These are phyloP conservation scores for Talaromyces proteolyticus DNA, from an alignment of 495 filamentous ascomycete species.

Conservation along the genomic window DNA sequence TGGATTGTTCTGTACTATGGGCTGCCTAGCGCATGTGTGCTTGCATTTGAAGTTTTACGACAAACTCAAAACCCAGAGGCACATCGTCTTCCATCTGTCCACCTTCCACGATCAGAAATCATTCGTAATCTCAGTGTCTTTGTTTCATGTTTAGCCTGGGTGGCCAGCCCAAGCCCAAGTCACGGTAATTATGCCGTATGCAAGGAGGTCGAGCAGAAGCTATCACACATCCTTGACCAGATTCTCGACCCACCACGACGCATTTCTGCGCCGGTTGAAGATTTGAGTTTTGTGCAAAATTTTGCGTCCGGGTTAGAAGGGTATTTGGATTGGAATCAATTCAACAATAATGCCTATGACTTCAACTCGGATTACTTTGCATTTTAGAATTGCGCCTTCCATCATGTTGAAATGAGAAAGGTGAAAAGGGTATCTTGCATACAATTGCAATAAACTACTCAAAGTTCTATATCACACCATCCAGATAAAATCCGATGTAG, in stretches of 20 bases:
- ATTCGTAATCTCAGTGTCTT: constrained; percentile 62
- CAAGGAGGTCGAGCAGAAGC: constrained; percentile 36
- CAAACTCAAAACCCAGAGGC: constrained; percentile 41
- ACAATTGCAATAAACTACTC: background rate
- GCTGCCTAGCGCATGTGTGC: constrained; percentile 51
- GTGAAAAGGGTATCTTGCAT: background rate
- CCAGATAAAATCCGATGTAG: constrained; percentile 34
- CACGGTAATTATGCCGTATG: constrained; percentile 51
- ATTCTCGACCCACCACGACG: constrained; percentile 30
- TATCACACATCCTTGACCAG: constrained; percentile 37
- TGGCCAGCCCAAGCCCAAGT: constrained; percentile 33
- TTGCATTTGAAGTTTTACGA: constrained; percentile 56
- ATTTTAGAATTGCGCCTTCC: too few relatives aligned
- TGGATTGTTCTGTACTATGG: constrained; percentile 54
- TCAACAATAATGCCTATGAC: constrained; percentile 23
- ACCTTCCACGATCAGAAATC: constrained; percentile 51
- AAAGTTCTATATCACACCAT: constrained; percentile 14
- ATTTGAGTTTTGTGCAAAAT: constrained; percentile 10
- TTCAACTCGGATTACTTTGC: constrained; percentile 26
- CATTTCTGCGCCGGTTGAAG: background rate
- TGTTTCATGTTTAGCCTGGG: constrained; percentile 50
- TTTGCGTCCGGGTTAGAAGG: constrained; percentile 25
- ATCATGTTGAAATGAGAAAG: too few relatives aligned
- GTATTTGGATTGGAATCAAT: constrained; percentile 35
- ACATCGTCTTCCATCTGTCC: constrained; percentile 11